Percentiles rank a stretch among this genome's conserved stretches.
Conservation (phyloP, 257 asterid species). For the Solanum habrochaites region DNA sequence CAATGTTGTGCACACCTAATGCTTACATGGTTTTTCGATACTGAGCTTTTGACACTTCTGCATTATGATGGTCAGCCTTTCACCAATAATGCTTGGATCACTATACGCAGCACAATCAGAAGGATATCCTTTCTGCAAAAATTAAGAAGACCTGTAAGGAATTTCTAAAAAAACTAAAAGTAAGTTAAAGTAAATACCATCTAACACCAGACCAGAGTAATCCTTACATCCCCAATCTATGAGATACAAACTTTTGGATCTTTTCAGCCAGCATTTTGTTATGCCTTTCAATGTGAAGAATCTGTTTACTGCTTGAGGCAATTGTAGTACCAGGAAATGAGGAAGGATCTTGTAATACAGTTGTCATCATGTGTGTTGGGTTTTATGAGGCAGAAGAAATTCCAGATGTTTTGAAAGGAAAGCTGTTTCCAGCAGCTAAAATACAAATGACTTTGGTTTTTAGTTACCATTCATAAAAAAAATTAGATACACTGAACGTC, state of each 20-base stretch:
- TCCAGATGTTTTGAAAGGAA: not conserved
- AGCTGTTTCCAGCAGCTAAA: not conserved
- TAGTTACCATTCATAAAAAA: not conserved
- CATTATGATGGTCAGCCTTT: constrained; percentile 71
- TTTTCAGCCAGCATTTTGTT: not conserved
- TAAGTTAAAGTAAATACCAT: not conserved
- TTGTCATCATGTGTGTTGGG: not conserved
- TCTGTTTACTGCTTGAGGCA: not conserved
- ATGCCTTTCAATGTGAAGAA: not conserved
- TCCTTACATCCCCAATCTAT: not conserved
- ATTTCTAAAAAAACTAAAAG: not conserved
- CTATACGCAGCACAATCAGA: constrained; percentile 72
- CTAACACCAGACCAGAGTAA: not conserved
- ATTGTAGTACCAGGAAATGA: not conserved
- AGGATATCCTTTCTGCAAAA: constrained; percentile 87
- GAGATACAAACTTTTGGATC: not conserved
- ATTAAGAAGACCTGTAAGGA: not conserved
- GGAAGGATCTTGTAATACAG: not conserved
- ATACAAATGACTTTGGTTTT: not conserved
- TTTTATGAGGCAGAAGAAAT: not conserved
- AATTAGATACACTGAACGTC: not conserved
- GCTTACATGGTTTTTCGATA: constrained; percentile 35
- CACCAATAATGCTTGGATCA: constrained; percentile 73
- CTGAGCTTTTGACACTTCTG: constrained; percentile 70
- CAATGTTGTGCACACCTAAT: constrained; percentile 15